Evolutionary conservation across 2,329 filamentous ascomycete species (phyloP), one percentile per base, ranked within the genome.

Genomic region (Tolypocladium paradoxum): DNA sequence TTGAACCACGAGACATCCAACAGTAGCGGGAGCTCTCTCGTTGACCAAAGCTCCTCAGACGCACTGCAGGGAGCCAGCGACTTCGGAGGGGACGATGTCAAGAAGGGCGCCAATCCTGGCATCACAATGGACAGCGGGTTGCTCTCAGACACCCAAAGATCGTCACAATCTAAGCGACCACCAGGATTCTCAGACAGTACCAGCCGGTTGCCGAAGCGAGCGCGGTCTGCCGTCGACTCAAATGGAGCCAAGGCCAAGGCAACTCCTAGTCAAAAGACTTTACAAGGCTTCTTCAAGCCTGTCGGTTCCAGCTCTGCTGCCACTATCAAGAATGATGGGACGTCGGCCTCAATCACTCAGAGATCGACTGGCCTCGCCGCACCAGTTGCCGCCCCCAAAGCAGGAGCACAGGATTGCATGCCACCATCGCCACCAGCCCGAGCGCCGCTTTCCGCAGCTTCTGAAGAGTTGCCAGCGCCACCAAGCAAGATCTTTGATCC

Each of bases 201-300:
- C 43, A 12, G 53, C 22, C 29, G 57, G 3, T 45, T 56, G 18
- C 50, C 56, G 45, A 68, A 68, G 55, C 62, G 62, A 14, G 57
- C 62, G 22, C 64, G 68, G 31, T 54, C 61, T 12, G 51, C 52
- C 6, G 54, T 56, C 38, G 57, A 51, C 22, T 24, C 51, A 61
- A 64, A 55, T 34, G 57, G 54, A 24, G 12, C 52, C 63, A 74
- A 74, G 51, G 59, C 51, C 52, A 72, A 64, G 59, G 62, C 40
- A 9, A 59, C 56, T 9, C 50, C 59, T 31, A 65, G 68, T 5
- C 79, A 82, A 60, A 75, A 70, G 55, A 90, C 82, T 35, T 72
- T 95, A 14, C 86, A 80, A 64, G 87, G 88, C 2, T 95, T 95
- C 72, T 93, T 95, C 72, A 85, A 84, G 58, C 77, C 84, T 1